Evolutionary conservation across 2,329 filamentous ascomycete genomes (phyloP).

Genomic region (Pseudogymnoascus sp.): DNA sequence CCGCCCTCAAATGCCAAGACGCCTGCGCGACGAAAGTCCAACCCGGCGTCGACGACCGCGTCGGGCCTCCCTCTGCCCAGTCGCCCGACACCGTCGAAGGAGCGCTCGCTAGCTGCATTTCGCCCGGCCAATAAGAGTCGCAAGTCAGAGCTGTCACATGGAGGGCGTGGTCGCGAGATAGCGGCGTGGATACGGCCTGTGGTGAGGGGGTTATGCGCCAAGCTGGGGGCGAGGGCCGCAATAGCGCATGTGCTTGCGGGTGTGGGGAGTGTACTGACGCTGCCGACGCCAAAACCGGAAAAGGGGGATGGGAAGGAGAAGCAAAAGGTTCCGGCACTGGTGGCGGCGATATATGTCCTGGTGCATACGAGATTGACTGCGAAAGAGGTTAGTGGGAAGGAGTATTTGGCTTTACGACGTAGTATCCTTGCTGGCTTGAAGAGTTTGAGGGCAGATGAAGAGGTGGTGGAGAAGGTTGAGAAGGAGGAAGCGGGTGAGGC

Average conservation of each 20-base stretch:
- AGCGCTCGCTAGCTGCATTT: slow-evolving; percentile 33
- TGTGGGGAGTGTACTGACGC: slow-evolving; percentile 43
- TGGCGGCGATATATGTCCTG: slow-evolving; percentile 54
- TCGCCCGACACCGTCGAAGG: slow-evolving; percentile 37
- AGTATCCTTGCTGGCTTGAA: slow-evolving; percentile 38
- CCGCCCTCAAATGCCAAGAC: not conserved
- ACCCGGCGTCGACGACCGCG: slow-evolving; percentile 5
- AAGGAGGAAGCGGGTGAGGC: slow-evolving; percentile 37
- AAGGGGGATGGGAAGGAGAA: slow-evolving; percentile 31
- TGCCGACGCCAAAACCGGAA: slow-evolving; percentile 18
- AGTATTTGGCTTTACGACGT: slow-evolving; percentile 40
- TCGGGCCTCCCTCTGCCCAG: slow-evolving; percentile 16
- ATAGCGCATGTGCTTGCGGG: slow-evolving; percentile 69
- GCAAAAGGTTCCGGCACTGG: slow-evolving; percentile 42
- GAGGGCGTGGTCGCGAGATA: slow-evolving; percentile 25
- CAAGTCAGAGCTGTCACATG: slow-evolving; percentile 13
- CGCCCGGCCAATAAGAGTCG: slow-evolving; percentile 23
- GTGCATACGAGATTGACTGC: slow-evolving; percentile 43
- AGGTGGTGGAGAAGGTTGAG: slow-evolving; percentile 34
- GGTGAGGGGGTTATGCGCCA: slow-evolving; percentile 56
- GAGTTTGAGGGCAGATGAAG: slow-evolving; percentile 31
- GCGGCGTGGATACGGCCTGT: slow-evolving; percentile 63
- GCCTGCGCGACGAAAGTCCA: slow-evolving; percentile 20
- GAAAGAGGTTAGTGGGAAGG: slow-evolving; percentile 27
- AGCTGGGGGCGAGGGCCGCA: slow-evolving; percentile 51